Conservation (phyloP, 257 asterid genomes). For the Echium plantagineum region DNA sequence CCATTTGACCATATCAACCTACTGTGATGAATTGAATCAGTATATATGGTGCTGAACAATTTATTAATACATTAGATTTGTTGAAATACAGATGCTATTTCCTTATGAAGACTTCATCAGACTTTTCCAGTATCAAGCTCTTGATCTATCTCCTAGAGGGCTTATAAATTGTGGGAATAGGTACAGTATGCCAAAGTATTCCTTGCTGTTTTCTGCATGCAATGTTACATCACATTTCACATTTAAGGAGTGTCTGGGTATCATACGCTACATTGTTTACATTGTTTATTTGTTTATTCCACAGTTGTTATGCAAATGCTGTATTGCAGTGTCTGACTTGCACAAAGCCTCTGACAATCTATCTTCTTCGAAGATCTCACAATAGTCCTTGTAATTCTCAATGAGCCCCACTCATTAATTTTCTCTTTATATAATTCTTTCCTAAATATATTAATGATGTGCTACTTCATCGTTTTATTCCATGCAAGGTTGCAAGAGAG, state of each 20-base stretch:
- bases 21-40: slow-evolving; percentile 10
- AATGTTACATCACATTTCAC: slow-evolving; percentile 1
- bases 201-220: slow-evolving; percentile 1
- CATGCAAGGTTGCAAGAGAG: slow-evolving; percentile 49
- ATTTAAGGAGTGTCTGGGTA: slow-evolving; percentile 3
- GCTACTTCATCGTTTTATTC: slow-evolving; percentile 5
- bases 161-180: slow-evolving; percentile 78
- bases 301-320: slow-evolving; percentile 91
- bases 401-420: slow-evolving; percentile 2
- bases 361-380: slow-evolving; percentile 67
- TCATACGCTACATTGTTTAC: not conserved
- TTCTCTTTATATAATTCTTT: slow-evolving; percentile 3
- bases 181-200: slow-evolving; percentile 21
- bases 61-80: slow-evolving; percentile 8
- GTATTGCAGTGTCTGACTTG: slow-evolving; percentile 78
- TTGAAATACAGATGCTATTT: slow-evolving; percentile 58
- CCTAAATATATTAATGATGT: not conserved
- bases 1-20: no score
- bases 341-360: slow-evolving; percentile 70
- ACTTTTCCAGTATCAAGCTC: slow-evolving; percentile 51
- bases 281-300: slow-evolving; percentile 11
- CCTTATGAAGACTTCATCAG: slow-evolving; percentile 79
- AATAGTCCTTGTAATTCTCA: slow-evolving; percentile 54
- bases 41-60: slow-evolving; percentile 6
- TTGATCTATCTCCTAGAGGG: slow-evolving; percentile 55